phyloP scores from a whole-genome alignment of 2,329 filamentous ascomycete species.

The Calonectria fujianensis region DNA sequence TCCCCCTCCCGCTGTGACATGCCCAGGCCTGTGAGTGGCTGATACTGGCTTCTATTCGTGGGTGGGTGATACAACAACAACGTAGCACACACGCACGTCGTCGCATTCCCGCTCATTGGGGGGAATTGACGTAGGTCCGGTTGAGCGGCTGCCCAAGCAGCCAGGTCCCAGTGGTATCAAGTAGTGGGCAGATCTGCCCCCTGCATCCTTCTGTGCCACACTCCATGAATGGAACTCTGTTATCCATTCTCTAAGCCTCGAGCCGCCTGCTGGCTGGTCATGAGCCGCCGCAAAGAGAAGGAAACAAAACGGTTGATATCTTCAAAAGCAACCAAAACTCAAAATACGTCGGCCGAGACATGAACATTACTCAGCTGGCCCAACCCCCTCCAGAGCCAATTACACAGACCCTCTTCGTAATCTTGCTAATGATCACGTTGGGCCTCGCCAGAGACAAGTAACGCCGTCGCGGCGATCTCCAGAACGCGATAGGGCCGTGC shows the following conservation, averaged over 20 bases:
- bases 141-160: neutral
- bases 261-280: neutral
- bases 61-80: conserved; percentile 10
- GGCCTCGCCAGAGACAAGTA: conserved; percentile 3
- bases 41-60: conserved; percentile 2
- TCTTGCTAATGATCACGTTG: conserved; percentile 12
- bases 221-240: conserved; percentile 23
- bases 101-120: neutral
- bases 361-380: neutral
- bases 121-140: neutral
- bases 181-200: conserved; percentile 12
- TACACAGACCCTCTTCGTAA: conserved; percentile 1
- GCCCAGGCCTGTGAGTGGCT: conserved; percentile 5
- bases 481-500: neutral
- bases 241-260: neutral
- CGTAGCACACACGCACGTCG: neutral
- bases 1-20: conserved; percentile 13
- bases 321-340: neutral
- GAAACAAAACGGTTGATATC: conserved; percentile 15
- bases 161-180: neutral
- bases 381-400: neutral
- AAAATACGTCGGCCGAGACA: conserved; percentile 9
- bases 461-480: neutral
- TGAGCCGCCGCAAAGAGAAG: neutral
- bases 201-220: conserved; percentile 15